phyloP scores from a whole-genome alignment of 768 basidiomycete species.

The Podaxis pistillaris region DNA sequence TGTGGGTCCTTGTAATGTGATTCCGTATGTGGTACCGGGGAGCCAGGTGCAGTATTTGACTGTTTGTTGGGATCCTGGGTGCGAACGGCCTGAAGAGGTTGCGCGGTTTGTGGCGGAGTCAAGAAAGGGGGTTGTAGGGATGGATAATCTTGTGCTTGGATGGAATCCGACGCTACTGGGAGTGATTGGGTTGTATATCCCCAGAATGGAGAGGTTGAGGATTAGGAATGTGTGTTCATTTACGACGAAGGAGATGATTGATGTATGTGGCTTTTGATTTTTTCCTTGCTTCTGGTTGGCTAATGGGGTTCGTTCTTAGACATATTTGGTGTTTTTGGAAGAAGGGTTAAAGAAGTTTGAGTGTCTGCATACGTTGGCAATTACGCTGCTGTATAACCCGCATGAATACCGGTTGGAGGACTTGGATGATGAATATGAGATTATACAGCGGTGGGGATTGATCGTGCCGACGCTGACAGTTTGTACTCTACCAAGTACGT shows the following conservation, averaged over 20 bases:
- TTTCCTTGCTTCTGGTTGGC: neutral
- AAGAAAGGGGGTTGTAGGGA: slow-evolving; percentile 1
- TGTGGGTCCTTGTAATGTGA: slow-evolving; percentile 16
- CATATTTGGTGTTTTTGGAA: neutral
- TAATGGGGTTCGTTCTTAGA: neutral
- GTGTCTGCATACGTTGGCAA: neutral
- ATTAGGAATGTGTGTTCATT: slow-evolving; percentile 14
- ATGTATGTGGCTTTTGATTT: neutral
- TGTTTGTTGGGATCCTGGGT: slow-evolving; percentile 16
- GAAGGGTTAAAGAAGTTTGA: slow-evolving; percentile 7
- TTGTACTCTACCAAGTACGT: slow-evolving; percentile 10
- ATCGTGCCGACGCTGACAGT: slow-evolving; percentile 1
- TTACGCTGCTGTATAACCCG: neutral
- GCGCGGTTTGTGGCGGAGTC: slow-evolving; percentile 5
- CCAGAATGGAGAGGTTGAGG: slow-evolving; percentile 16
- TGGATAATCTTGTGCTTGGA: slow-evolving; percentile 18
- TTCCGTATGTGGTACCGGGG: slow-evolving; percentile 14
- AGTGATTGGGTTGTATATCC: slow-evolving; percentile 11
- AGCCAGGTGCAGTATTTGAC: slow-evolving; percentile 16
- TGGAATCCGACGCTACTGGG: slow-evolving; percentile 16
- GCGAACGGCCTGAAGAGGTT: slow-evolving; percentile 7
- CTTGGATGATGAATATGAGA: neutral
- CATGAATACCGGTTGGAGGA: slow-evolving; percentile 1
- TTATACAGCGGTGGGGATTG: neutral
- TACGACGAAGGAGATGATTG: slow-evolving; percentile 5